Evolutionary conservation across 75 land plant genomes (phyloP).

Genomic region (Pinus taeda): DNA sequence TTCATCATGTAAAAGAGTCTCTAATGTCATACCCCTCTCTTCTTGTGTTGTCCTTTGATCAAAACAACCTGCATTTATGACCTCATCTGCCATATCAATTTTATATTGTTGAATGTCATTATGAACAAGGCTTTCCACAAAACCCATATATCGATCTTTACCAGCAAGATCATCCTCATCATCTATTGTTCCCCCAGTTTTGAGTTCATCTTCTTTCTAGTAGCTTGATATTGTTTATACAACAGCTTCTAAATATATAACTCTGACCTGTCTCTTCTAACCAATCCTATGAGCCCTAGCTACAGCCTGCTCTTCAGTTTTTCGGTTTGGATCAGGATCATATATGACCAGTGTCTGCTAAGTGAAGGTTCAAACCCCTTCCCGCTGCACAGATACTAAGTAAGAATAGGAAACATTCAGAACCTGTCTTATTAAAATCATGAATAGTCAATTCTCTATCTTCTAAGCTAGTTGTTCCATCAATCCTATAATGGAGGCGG

Average conservation of each 20-base stretch:
- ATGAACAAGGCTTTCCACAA: slow-evolving; percentile 91
- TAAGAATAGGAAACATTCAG: slow-evolving; percentile 90
- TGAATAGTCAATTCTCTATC: slow-evolving; percentile 89
- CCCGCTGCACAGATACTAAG: slow-evolving; percentile 98
- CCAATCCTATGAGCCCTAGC: slow-evolving; percentile 98
- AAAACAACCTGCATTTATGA: slow-evolving; percentile 99
- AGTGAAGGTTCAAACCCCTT: slow-evolving; percentile 89
- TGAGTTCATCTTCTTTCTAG: slow-evolving; percentile 88
- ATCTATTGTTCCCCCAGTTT: slow-evolving; percentile 82
- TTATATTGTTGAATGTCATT: slow-evolving; percentile 98
- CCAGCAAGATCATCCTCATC: slow-evolving; percentile 93
- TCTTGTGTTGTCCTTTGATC: slow-evolving; percentile 99
- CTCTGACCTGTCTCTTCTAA: slow-evolving; percentile 92
- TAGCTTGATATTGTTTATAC: slow-evolving; percentile 87
- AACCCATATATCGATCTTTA: slow-evolving; percentile 95
- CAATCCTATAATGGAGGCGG: slow-evolving; percentile 40
- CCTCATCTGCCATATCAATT: slow-evolving; percentile 99
- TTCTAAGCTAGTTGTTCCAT: slow-evolving; percentile 47
- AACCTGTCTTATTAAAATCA: slow-evolving; percentile 82
- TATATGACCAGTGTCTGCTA: slow-evolving; percentile 90
- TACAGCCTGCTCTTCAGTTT: slow-evolving; percentile 99
- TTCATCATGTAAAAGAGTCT: slow-evolving; percentile 94
- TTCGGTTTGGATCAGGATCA: slow-evolving; percentile 97
- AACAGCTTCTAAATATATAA: slow-evolving; percentile 98
- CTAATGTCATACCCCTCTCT: slow-evolving; percentile 91